Conservation (phyloP, 805 yeast genomes). For the Metschnikowia orientalis region DNA sequence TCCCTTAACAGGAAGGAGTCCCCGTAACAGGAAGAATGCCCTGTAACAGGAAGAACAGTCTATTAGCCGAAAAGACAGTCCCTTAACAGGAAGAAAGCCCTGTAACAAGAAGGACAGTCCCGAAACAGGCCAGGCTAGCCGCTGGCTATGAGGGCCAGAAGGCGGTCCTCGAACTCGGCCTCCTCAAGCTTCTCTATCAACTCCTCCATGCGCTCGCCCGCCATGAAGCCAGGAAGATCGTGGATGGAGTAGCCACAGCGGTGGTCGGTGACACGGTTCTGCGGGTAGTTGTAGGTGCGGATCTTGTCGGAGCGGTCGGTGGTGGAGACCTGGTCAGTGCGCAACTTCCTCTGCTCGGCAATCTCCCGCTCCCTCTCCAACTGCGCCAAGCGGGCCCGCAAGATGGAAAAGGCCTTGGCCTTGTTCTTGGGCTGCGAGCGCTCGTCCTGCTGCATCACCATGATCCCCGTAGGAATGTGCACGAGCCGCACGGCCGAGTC, state of each 20-base stretch:
- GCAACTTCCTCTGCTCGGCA: constrained; percentile 57
- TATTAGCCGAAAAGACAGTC: too few relatives aligned
- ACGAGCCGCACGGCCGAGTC: constrained; percentile 94
- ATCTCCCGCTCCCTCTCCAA: constrained; percentile 62
- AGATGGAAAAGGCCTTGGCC: constrained; percentile 82
- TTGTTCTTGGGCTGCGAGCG: constrained; percentile 92
- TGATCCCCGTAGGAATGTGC: constrained; percentile 87
- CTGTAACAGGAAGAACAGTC: too few relatives aligned
- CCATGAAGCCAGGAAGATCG: constrained; percentile 52
- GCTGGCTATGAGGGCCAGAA: constrained; percentile 21
- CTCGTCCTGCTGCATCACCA: constrained; percentile 89
- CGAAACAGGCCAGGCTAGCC: too few relatives aligned
- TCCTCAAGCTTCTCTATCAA: constrained; percentile 35
- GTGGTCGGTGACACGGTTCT: constrained; percentile 91
- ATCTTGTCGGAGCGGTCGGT: constrained; percentile 92
- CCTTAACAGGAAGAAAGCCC: too few relatives aligned
- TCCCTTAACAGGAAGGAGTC: too few relatives aligned
- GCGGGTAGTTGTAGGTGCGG: constrained; percentile 89
- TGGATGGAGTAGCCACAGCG: constrained; percentile 78
- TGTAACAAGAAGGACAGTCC: too few relatives aligned
- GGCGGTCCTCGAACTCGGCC: constrained; percentile 35
- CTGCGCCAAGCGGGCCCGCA: constrained; percentile 83
- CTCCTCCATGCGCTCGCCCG: constrained; percentile 32
- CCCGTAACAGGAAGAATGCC: too few relatives aligned
- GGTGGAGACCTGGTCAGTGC: constrained; percentile 81